Evolutionary conservation across 352 stramenopile species (phyloP).

Genomic region (Phytophthora idaei): DNA sequence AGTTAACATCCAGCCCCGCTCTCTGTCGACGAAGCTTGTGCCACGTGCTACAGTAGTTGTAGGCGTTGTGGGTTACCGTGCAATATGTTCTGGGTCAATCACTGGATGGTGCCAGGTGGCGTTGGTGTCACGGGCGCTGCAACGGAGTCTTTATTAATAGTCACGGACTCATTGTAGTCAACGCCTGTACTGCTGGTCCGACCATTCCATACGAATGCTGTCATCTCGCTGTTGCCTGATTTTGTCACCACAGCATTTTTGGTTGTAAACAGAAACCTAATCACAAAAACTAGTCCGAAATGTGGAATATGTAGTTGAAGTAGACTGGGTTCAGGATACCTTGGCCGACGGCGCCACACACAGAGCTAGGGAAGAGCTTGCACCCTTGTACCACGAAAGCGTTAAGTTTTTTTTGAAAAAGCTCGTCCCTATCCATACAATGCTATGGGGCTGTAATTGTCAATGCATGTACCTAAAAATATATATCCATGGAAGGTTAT

Average conservation of each 20-base stretch:
- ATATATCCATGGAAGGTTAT: too few relatives aligned
- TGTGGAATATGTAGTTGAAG: too few relatives aligned
- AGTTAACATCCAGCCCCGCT: not conserved
- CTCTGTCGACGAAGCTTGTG: slow-evolving; percentile 8
- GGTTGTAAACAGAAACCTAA: too few relatives aligned
- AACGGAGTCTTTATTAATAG: not conserved
- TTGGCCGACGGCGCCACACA: too few relatives aligned
- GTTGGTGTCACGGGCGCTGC: slow-evolving; percentile 2
- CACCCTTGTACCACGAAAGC: too few relatives aligned
- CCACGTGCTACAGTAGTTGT: slow-evolving; percentile 7
- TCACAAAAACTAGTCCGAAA: too few relatives aligned
- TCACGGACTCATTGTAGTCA: not conserved
- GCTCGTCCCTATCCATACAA: too few relatives aligned
- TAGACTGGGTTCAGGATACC: not conserved
- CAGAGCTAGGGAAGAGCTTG: too few relatives aligned
- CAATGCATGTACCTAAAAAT: too few relatives aligned
- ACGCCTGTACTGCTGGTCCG: not conserved
- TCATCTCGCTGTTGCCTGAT: not conserved
- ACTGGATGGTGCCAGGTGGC: slow-evolving; percentile 10
- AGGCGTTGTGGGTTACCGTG: not conserved
- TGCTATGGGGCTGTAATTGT: too few relatives aligned
- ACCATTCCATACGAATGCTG: not conserved
- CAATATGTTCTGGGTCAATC: slow-evolving; percentile 6
- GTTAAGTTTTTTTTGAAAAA: too few relatives aligned
- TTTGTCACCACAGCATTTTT: not conserved